phyloP scores from a whole-genome alignment of 768 basidiomycete genomes.

The Phylloporus sp. region DNA sequence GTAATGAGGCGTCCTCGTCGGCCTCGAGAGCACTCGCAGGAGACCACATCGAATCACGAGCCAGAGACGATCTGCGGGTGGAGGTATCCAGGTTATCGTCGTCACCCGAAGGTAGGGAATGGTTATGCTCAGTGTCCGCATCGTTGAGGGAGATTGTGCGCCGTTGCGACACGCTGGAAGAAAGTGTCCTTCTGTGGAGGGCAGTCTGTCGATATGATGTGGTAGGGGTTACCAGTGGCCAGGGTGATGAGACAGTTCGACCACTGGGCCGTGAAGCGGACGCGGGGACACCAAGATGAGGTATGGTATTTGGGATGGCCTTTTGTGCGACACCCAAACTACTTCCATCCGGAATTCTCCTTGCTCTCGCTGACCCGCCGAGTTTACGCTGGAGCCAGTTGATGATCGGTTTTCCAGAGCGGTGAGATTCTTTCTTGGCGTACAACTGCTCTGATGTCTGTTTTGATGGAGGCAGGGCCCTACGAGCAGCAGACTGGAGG shows the following conservation, averaged over 20 bases:
- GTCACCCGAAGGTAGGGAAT: constrained; percentile 34
- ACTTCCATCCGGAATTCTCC: constrained; percentile 41
- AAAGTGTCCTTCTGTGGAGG: constrained; percentile 15
- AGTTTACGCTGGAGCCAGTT: constrained; percentile 90
- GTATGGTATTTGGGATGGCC: constrained; percentile 12
- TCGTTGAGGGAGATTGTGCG: constrained; percentile 67
- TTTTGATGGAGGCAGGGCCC: constrained; percentile 17
- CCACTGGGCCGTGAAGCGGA: constrained; percentile 21
- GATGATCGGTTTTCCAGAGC: constrained; percentile 81
- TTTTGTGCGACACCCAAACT: constrained; percentile 12
- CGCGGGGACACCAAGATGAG: constrained; percentile 8
- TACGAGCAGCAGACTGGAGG: constrained; percentile 14
- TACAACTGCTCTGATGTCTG: constrained; percentile 33
- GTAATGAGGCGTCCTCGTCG: constrained; percentile 91
- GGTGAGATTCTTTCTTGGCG: constrained; percentile 60
- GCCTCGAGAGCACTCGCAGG: constrained; percentile 75
- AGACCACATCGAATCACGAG: constrained; percentile 77
- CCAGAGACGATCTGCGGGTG: constrained; percentile 52
- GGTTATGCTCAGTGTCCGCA: constrained; percentile 43
- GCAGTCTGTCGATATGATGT: constrained; percentile 27
- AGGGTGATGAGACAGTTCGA: constrained; percentile 29
- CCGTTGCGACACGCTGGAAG: constrained; percentile 35
- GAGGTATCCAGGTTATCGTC: constrained; percentile 46
- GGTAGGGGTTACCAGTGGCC: constrained; percentile 16
- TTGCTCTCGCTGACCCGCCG: constrained; percentile 59